Conservation (phyloP, 2,329 filamentous ascomycete species). For the Aspergillus vadensis region DNA sequence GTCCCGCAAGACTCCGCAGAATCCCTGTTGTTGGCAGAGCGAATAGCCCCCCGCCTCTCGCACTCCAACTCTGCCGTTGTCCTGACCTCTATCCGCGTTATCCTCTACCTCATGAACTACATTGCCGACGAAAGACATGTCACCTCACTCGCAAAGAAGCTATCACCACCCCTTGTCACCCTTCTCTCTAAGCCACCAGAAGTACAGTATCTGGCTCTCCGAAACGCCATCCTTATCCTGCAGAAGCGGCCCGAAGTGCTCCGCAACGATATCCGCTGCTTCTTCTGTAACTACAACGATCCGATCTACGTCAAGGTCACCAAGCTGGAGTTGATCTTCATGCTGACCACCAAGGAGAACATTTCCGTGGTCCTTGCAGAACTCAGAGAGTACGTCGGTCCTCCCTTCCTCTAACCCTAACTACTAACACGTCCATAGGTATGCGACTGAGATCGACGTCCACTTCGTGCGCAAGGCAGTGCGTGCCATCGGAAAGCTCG, state of each 20-base stretch:
- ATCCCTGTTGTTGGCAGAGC: conserved; percentile 84
- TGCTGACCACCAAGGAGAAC: conserved; percentile 93
- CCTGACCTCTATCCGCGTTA: conserved; percentile 91
- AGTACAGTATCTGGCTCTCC: conserved; percentile 93
- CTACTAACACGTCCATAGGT: conserved; percentile 42
- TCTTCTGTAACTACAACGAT: conserved; percentile 99
- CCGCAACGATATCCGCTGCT: conserved; percentile 94
- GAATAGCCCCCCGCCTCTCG: conserved; percentile 91
- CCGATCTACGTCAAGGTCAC: conserved; percentile 99
- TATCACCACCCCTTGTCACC: conserved; percentile 93
- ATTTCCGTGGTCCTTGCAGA: conserved; percentile 95
- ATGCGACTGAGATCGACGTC: conserved; percentile 97
- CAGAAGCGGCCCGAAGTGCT: conserved; percentile 91
- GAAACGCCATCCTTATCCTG: conserved; percentile 91
- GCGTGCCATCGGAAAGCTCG: conserved; percentile 93
- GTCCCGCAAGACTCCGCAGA: conserved; percentile 89
- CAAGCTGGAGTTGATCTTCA: conserved; percentile 97
- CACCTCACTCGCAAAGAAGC: conserved; percentile 80
- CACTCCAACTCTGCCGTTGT: conserved; percentile 97
- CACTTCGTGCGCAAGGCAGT: conserved; percentile 98
- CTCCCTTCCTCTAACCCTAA: conserved; percentile 5
- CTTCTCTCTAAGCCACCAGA: conserved; percentile 94
- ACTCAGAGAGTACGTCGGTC: conserved; percentile 70
- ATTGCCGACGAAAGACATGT: conserved; percentile 90
- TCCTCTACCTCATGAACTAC: conserved; percentile 98